phyloP scores from a whole-genome alignment of 768 basidiomycete genomes.

The Hypsizygus marmoreus region DNA sequence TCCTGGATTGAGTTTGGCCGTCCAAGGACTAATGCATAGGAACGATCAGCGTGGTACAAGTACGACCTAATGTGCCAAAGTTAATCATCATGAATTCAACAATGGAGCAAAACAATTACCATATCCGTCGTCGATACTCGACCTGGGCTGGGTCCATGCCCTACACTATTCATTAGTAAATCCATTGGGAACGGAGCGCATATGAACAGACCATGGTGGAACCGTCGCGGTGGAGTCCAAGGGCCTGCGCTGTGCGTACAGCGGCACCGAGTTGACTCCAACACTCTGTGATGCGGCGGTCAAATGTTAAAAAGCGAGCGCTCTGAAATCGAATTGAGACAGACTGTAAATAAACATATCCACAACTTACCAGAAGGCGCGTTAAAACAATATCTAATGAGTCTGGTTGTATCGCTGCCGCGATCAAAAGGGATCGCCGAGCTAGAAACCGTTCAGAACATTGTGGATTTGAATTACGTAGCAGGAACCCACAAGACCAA shows the following conservation, averaged over 20 bases:
- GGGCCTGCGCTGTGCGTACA: slow-evolving; percentile 89
- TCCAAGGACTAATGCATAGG: slow-evolving; percentile 89
- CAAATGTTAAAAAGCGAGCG: slow-evolving; percentile 64
- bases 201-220: slow-evolving; percentile 64
- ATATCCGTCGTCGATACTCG: slow-evolving; percentile 89
- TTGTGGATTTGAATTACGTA: not conserved
- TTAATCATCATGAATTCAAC: not conserved
- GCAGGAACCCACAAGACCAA: slow-evolving; percentile 80
- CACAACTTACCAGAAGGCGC: slow-evolving; percentile 74
- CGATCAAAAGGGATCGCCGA: slow-evolving; percentile 83
- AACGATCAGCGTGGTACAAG: slow-evolving; percentile 91
- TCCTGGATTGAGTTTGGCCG: slow-evolving; percentile 89
- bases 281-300: slow-evolving; percentile 89
- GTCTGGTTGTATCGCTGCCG: slow-evolving; percentile 92
- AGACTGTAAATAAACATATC: slow-evolving; percentile 32
- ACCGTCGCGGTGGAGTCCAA: slow-evolving; percentile 90
- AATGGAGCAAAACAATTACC: slow-evolving; percentile 45
- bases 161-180: slow-evolving; percentile 33
- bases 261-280: slow-evolving; percentile 96
- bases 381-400: slow-evolving; percentile 91
- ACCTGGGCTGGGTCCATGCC: slow-evolving; percentile 74
- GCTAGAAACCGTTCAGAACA: slow-evolving; percentile 44
- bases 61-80: slow-evolving; percentile 61
- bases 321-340: slow-evolving; percentile 46
- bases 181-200: not conserved